phyloP scores from a whole-genome alignment of 176 grass and related monocot species.

The Tuctoria greenei region DNA sequence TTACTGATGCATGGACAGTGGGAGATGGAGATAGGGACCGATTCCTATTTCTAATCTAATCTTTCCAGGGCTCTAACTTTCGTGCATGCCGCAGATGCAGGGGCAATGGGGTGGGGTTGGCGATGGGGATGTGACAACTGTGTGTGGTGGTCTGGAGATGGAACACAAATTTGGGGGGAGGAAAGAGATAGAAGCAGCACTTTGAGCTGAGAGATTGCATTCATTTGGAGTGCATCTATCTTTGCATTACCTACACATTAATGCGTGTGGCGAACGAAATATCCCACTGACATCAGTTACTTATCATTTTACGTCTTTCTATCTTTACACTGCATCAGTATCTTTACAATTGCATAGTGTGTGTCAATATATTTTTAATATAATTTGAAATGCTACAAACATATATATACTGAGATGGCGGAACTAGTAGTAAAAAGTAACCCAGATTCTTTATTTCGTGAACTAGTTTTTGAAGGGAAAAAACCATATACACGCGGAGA shows the following conservation, averaged over 20 bases:
- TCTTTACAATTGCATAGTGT: too few relatives aligned
- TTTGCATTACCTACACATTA: not conserved
- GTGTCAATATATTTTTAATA: too few relatives aligned
- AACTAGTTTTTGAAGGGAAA: not conserved
- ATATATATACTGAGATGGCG: too few relatives aligned
- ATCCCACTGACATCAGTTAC: too few relatives aligned
- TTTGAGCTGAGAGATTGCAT: too few relatives aligned
- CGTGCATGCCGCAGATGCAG: constrained; percentile 2
- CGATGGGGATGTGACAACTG: constrained; percentile 19
- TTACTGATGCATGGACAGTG: constrained; percentile 7
- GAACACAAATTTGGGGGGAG: constrained; percentile 1
- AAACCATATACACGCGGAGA: not conserved
- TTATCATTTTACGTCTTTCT: too few relatives aligned
- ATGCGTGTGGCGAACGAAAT: too few relatives aligned
- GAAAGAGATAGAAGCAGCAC: not conserved
- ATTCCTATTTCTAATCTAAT: constrained; percentile 19
- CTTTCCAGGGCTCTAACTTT: constrained; percentile 2
- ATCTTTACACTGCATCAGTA: too few relatives aligned
- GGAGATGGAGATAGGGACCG: constrained; percentile 8
- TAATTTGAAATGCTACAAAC: too few relatives aligned
- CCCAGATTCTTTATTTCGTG: not conserved
- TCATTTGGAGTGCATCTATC: not conserved
- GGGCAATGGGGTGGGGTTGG: not conserved
- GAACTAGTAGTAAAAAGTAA: not conserved
- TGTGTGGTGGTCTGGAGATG: constrained; percentile 28